Evolutionary conservation across 805 yeast genomes (phyloP).

Genomic region (Deakozyma indianensis): DNA sequence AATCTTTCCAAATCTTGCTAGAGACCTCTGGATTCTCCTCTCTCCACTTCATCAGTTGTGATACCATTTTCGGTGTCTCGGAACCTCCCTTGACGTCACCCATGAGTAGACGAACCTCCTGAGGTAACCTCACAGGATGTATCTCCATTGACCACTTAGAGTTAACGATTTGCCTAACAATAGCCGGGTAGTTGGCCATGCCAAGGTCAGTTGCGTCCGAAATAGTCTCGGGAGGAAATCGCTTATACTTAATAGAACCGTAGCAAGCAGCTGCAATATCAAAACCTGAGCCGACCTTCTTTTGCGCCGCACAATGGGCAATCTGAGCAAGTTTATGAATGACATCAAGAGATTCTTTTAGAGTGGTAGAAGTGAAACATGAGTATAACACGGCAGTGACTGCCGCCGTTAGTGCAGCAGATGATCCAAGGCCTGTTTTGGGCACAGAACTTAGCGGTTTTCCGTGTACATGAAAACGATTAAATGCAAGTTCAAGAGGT

Average conservation of each 20-base stretch:
- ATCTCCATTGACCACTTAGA: slow-evolving; percentile 45
- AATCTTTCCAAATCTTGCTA: slow-evolving; percentile 32
- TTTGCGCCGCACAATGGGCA: slow-evolving; percentile 88
- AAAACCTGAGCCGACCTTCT: slow-evolving; percentile 92
- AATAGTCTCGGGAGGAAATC: slow-evolving; percentile 50
- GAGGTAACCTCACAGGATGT: slow-evolving; percentile 49
- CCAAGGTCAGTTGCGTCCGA: slow-evolving; percentile 17
- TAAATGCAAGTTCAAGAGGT: slow-evolving; percentile 13
- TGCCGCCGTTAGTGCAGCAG: slow-evolving; percentile 84
- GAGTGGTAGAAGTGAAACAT: slow-evolving; percentile 5
- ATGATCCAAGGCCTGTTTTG: slow-evolving; percentile 91
- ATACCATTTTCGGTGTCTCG: slow-evolving; percentile 83
- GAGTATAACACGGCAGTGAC: slow-evolving; percentile 46
- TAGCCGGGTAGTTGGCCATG: slow-evolving; percentile 14
- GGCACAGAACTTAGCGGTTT: slow-evolving; percentile 55
- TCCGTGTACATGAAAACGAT: slow-evolving; percentile 44
- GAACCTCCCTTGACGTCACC: slow-evolving; percentile 92
- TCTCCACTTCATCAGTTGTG: slow-evolving; percentile 62
- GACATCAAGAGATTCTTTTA: slow-evolving; percentile 10
- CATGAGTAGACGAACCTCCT: slow-evolving; percentile 58
- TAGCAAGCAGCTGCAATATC: slow-evolving; percentile 92
- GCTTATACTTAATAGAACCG: slow-evolving; percentile 71
- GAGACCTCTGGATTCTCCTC: slow-evolving; percentile 36
- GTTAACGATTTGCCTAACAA: slow-evolving; percentile 16
- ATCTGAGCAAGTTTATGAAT: slow-evolving; percentile 79